Conservation (phyloP, 495 filamentous ascomycete genomes). For the Xylaria grammica region DNA sequence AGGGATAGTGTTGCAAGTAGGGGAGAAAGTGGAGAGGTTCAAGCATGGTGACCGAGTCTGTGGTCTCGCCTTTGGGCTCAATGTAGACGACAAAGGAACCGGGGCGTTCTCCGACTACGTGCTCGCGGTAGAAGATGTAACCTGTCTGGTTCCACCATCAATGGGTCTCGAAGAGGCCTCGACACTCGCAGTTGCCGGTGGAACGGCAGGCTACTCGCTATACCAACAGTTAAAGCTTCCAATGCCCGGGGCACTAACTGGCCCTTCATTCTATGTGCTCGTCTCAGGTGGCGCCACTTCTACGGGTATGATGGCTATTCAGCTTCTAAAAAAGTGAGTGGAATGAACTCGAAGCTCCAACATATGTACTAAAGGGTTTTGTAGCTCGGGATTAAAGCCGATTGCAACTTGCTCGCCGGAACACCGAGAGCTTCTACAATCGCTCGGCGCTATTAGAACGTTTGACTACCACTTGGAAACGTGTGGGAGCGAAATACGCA, state of each 20-base stretch:
- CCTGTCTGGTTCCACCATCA: constrained; percentile 28
- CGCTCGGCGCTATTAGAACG: constrained; percentile 37
- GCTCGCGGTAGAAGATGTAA: constrained; percentile 22
- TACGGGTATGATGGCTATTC: constrained; percentile 44
- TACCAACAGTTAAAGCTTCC: too few species aligned
- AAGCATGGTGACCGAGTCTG: constrained; percentile 42
- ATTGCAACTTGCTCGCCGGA: constrained; percentile 41
- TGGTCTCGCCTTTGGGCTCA: constrained; percentile 34
- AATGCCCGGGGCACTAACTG: not conserved
- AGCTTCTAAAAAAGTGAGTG: constrained; percentile 37
- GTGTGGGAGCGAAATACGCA: constrained; percentile 35
- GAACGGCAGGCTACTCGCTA: not conserved
- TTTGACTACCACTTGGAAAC: constrained; percentile 47
- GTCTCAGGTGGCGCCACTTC: constrained; percentile 45
- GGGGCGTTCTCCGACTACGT: constrained; percentile 47
- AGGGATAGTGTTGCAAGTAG: constrained; percentile 40
- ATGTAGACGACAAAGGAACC: constrained; percentile 25
- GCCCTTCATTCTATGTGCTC: constrained; percentile 33
- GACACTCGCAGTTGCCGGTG: not conserved
- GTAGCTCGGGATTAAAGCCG: constrained; percentile 37
- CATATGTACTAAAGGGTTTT: not conserved
- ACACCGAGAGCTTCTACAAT: constrained; percentile 23
- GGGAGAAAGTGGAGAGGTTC: constrained; percentile 32
- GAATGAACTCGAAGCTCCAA: not conserved
- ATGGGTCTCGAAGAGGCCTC: constrained; percentile 34